These are phyloP conservation scores for Cornus kousa DNA, from an alignment of 148 eudicot species.

Conservation along the genomic window DNA sequence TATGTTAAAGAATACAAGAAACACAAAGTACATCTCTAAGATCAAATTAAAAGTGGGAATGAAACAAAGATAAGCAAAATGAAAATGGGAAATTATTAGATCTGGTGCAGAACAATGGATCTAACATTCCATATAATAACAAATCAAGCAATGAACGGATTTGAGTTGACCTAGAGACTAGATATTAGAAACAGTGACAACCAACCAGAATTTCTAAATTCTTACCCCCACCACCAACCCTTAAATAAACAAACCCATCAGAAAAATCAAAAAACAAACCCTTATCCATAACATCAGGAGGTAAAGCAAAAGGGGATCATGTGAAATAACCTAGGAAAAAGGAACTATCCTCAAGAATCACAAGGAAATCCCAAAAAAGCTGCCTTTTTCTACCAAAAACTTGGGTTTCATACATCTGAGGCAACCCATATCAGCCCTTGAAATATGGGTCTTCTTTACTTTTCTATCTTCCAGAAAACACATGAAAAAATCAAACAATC, in stretches of 20 bases:
- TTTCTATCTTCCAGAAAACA: slow-evolving; percentile 14
- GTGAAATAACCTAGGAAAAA: slow-evolving; percentile 21
- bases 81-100: slow-evolving; percentile 19
- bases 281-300: slow-evolving; percentile 34
- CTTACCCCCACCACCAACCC: slow-evolving; percentile 32
- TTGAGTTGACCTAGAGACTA: background rate
- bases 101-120: slow-evolving; percentile 21
- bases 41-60: slow-evolving; percentile 11
- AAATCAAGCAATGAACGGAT: slow-evolving; percentile 3
- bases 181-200: slow-evolving; percentile 11
- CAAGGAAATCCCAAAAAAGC: slow-evolving; percentile 29
- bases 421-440: slow-evolving; percentile 35
- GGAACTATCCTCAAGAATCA: slow-evolving; percentile 22
- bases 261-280: slow-evolving; percentile 23
- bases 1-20: background rate
- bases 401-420: slow-evolving; percentile 47
- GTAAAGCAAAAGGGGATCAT: slow-evolving; percentile 14
- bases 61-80: slow-evolving; percentile 1
- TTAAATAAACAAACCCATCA: slow-evolving; percentile 24
- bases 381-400: slow-evolving; percentile 34
- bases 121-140: slow-evolving; percentile 16
- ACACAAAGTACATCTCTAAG: background rate
- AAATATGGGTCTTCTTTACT: slow-evolving; percentile 11
- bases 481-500: slow-evolving; percentile 18
- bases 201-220: slow-evolving; percentile 22